These are phyloP conservation scores for Lactarius vividus DNA, from an alignment of 768 basidiomycete genomes.

Conservation along the genomic window DNA sequence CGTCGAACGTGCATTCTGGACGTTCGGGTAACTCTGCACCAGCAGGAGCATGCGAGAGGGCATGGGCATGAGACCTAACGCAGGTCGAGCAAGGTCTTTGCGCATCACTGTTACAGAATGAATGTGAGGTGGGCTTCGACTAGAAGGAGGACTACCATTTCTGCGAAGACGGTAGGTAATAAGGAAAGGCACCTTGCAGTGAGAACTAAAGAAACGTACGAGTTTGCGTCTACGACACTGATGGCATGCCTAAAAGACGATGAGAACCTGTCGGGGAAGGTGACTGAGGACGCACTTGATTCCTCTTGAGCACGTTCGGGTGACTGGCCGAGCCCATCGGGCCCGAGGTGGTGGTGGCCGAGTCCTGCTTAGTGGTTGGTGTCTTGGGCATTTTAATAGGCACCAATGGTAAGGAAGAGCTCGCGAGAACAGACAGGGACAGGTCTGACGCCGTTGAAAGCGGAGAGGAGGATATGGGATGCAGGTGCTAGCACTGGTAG, in stretches of 20 bases:
- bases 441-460: background rate
- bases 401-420: background rate
- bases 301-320: conserved; percentile 31
- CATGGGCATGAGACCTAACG: conserved; percentile 69
- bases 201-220: conserved; percentile 40
- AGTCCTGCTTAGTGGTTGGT: conserved; percentile 17
- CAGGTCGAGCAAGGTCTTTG: conserved; percentile 77
- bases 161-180: conserved; percentile 22
- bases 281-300: conserved; percentile 33
- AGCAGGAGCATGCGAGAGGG: conserved; percentile 57
- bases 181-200: background rate
- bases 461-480: background rate
- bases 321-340: conserved; percentile 23
- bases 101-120: conserved; percentile 52
- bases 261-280: background rate
- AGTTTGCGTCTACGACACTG: conserved; percentile 74
- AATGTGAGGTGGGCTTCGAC: background rate
- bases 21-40: conserved; percentile 50
- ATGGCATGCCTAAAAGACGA: conserved; percentile 37
- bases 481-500: background rate
- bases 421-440: background rate
- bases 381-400: conserved; percentile 24
- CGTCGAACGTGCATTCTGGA: conserved; percentile 78
- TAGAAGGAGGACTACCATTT: conserved; percentile 30
- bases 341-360: conserved; percentile 25